phyloP scores from a whole-genome alignment of 768 basidiomycete genomes.

The Botryobasidium botryosum region DNA sequence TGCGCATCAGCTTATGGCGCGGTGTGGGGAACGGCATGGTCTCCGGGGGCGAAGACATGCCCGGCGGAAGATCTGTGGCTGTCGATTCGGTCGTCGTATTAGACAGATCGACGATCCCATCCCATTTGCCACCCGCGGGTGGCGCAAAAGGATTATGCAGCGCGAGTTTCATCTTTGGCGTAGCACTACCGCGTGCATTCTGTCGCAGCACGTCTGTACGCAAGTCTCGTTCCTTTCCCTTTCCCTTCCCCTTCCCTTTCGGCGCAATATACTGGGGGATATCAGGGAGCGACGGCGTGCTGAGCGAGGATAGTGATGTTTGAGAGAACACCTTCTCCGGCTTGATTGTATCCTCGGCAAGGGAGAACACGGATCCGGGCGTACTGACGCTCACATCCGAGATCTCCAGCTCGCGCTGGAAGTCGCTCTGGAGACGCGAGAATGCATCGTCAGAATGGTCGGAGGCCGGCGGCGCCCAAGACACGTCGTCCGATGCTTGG shows the following conservation, averaged over 20 bases:
- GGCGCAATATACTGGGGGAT: too few species aligned
- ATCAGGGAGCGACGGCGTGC: not conserved
- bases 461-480: too few species aligned
- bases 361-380: not conserved
- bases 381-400: not conserved
- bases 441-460: too few species aligned
- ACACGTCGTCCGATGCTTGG: not conserved
- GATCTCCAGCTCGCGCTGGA: slow-evolving; percentile 2
- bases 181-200: not conserved
- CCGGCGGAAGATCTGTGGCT: too few species aligned
- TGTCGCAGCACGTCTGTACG: slow-evolving; percentile 6
- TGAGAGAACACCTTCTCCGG: not conserved
- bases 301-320: not conserved
- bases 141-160: slow-evolving; percentile 6
- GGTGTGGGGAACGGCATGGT: not conserved
- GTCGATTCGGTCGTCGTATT: not conserved
- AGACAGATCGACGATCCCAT: slow-evolving; percentile 9
- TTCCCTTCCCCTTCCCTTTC: not conserved
- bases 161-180: slow-evolving; percentile 2
- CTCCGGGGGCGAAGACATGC: not conserved
- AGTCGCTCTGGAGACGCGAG: too few species aligned
- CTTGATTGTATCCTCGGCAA: not conserved
- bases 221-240: slow-evolving; percentile 8
- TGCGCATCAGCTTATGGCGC: not conserved
- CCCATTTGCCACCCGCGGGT: slow-evolving; percentile 1